These are phyloP conservation scores for Rhizophagus prolifer DNA, from an alignment of 192 early-diverging fungal species.

Conservation along the genomic window DNA sequence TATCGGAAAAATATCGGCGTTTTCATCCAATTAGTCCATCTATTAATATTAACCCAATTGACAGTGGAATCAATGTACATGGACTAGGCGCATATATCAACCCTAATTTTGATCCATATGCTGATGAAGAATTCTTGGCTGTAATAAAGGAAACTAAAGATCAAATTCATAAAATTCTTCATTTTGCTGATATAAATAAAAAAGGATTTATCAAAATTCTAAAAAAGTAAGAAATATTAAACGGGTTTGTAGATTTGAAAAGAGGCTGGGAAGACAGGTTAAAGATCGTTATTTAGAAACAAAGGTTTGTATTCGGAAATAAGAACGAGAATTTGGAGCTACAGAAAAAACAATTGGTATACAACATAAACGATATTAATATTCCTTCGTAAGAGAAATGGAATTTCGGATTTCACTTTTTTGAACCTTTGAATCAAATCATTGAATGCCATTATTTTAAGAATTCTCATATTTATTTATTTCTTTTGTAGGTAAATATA, in stretches of 20 bases:
- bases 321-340: neutral
- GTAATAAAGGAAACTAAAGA: constrained; percentile 49
- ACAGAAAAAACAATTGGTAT: neutral
- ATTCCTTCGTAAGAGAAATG: neutral
- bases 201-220: constrained; percentile 55
- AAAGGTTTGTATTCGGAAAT: constrained; percentile 2
- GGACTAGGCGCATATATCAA: neutral
- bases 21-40: neutral
- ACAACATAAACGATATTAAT: neutral
- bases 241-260: constrained; percentile 15
- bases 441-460: neutral
- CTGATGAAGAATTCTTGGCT: constrained; percentile 39
- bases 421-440: neutral
- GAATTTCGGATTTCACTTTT: neutral
- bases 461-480: neutral
- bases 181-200: constrained; percentile 53
- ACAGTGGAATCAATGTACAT: neutral
- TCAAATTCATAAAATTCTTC: constrained; percentile 46
- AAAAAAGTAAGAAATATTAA: constrained; percentile 53
- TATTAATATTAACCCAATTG: neutral
- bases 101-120: constrained; percentile 31
- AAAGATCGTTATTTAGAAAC: neutral
- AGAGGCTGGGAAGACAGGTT: neutral
- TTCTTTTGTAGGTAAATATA: neutral
- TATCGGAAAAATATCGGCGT: constrained; percentile 51